phyloP scores from a whole-genome alignment of 2,329 filamentous ascomycete species.

The Trichoderma lentiforme region DNA sequence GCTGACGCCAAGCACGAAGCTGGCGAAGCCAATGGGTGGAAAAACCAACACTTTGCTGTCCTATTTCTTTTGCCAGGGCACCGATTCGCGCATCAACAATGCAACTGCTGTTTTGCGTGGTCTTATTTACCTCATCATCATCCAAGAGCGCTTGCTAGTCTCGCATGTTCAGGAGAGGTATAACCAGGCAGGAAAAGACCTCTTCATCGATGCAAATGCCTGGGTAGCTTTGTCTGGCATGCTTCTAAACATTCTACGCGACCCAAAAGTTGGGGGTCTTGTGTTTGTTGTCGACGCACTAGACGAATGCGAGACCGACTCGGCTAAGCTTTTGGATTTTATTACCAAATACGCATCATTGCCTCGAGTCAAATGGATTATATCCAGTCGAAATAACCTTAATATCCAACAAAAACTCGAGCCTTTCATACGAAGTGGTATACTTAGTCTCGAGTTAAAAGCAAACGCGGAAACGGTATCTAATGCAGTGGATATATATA shows the following conservation, averaged over 20 bases:
- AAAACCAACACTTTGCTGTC: too few species aligned
- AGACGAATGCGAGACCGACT: slow-evolving; percentile 33
- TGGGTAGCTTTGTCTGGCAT: neutral
- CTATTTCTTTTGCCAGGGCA: neutral
- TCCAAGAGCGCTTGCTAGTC: neutral
- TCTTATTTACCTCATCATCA: neutral
- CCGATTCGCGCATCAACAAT: neutral
- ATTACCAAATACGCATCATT: slow-evolving; percentile 22
- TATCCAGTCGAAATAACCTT: slow-evolving; percentile 40
- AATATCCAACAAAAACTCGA: neutral
- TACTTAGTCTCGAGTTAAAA: neutral
- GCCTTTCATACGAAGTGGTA: neutral
- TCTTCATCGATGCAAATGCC: neutral
- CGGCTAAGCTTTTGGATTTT: slow-evolving; percentile 38
- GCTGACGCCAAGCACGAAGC: neutral
- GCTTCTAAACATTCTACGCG: neutral
- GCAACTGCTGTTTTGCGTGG: neutral
- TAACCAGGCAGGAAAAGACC: neutral
- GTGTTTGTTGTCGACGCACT: slow-evolving; percentile 44
- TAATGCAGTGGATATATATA: neutral
- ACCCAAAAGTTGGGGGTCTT: neutral
- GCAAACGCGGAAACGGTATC: neutral
- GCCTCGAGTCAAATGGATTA: slow-evolving; percentile 37
- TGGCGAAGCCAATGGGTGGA: neutral
- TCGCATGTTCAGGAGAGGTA: neutral